A percentile compares a stretch with the other conserved stretches of the same genome.
Evolutionary conservation across 495 filamentous ascomycete species (phyloP).

Genomic region (Lasiosphaeriaceae sp.): DNA sequence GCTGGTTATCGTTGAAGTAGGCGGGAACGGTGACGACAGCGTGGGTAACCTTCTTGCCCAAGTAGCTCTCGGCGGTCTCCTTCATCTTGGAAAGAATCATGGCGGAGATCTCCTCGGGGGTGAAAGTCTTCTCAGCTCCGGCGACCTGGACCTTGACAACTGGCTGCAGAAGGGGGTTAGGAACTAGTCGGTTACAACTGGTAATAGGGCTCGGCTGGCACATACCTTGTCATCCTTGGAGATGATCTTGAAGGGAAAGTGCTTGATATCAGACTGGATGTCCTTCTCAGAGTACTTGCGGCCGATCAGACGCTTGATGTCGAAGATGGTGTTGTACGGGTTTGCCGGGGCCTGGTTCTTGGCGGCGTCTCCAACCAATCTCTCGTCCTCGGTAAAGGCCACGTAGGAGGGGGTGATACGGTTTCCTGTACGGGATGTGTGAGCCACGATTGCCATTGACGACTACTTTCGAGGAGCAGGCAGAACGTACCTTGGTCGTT

Average conservation of each 20-base stretch:
- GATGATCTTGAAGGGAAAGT: constrained; percentile 85
- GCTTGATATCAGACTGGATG: constrained; percentile 78
- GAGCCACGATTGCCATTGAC: neutral
- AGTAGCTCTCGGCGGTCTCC: constrained; percentile 89
- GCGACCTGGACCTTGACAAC: constrained; percentile 72
- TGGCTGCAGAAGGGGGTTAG: constrained; percentile 39
- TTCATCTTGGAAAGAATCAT: constrained; percentile 95
- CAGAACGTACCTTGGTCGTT: constrained; percentile 67
- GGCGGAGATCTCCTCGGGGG: constrained; percentile 82
- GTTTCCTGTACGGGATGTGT: constrained; percentile 58
- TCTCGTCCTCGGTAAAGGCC: constrained; percentile 96
- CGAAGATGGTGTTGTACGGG: constrained; percentile 82
- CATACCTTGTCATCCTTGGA: constrained; percentile 67
- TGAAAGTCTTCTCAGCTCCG: constrained; percentile 71
- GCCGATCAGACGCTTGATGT: constrained; percentile 91
- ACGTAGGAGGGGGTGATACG: constrained; percentile 98
- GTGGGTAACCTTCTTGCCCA: constrained; percentile 93
- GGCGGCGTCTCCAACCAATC: constrained; percentile 95
- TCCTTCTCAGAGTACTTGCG: constrained; percentile 86
- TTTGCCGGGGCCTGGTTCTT: constrained; percentile 99
- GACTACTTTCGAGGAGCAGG: neutral
- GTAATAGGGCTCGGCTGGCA: neutral
- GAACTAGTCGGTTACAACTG: neutral
- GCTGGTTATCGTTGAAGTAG: constrained; percentile 99
- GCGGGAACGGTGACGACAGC: constrained; percentile 96